Conservation (phyloP, 805 yeast species). For the Candida oleophila region DNA sequence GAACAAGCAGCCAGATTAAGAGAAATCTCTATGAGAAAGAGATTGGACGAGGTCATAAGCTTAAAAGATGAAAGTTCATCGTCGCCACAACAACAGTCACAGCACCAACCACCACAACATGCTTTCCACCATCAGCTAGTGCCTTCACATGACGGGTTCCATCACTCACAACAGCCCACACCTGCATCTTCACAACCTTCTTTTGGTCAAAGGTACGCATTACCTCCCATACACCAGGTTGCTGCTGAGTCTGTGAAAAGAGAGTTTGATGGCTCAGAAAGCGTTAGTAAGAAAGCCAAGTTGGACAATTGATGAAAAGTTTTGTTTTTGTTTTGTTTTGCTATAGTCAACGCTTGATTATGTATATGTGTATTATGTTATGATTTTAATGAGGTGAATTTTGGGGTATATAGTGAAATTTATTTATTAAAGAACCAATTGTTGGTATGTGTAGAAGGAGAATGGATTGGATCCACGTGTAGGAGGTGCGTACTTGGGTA, state of each 20-base stretch:
- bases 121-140: slow-evolving; percentile 1
- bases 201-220: background rate
- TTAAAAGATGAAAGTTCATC: slow-evolving; percentile 18
- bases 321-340: too few species aligned
- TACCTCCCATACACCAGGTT: slow-evolving; percentile 5
- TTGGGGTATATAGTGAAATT: background rate
- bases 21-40: slow-evolving; percentile 45
- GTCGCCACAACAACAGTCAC: background rate
- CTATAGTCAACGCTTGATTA: background rate
- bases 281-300: slow-evolving; percentile 1
- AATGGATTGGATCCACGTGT: too few species aligned
- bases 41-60: slow-evolving; percentile 45
- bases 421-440: background rate
- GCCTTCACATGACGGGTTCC: background rate
- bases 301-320: background rate
- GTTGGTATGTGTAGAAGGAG: too few species aligned
- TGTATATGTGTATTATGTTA: slow-evolving; percentile 3
- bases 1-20: slow-evolving; percentile 55
- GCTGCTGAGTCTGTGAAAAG: slow-evolving; percentile 3
- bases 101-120: slow-evolving; percentile 3
- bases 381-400: slow-evolving; percentile 2
- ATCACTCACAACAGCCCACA: background rate
- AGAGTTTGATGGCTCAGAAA: slow-evolving; percentile 3
- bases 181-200: slow-evolving; percentile 3
- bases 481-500: too few species aligned